Percentiles rank a stretch among this genome's conserved stretches.
Conservation (phyloP, 768 basidiomycete genomes). For the Tylopilus cervinicoccineus region DNA sequence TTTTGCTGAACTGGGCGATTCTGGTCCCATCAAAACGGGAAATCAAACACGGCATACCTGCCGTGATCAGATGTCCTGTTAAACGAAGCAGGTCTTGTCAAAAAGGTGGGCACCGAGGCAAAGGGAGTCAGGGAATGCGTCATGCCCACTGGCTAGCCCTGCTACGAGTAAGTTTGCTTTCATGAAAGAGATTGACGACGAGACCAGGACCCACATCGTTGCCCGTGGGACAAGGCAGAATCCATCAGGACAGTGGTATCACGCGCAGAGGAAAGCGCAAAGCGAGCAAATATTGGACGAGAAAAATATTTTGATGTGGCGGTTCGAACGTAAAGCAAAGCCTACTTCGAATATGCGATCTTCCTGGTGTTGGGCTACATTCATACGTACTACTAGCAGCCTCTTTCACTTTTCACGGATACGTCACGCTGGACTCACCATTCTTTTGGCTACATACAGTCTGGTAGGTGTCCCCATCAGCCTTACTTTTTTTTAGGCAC, state of each 20-base stretch:
- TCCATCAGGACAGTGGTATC: not conserved
- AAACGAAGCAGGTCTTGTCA: conserved; percentile 1
- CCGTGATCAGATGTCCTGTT: not conserved
- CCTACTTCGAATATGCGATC: too few species aligned
- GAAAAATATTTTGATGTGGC: too few species aligned
- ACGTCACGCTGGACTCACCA: too few species aligned
- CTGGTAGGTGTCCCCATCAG: not conserved
- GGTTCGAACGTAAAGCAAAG: too few species aligned
- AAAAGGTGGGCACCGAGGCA: not conserved
- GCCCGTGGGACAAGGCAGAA: not conserved
- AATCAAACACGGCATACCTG: not conserved
- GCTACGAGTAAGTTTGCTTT: not conserved
- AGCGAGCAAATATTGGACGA: not conserved
- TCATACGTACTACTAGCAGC: too few species aligned
- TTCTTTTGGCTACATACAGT: too few species aligned
- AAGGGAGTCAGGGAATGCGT: too few species aligned
- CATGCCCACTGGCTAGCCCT: not conserved
- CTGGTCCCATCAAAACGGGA: not conserved
- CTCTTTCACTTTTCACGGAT: too few species aligned
- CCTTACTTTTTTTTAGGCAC: not conserved
- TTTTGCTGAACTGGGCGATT: not conserved
- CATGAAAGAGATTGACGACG: not conserved
- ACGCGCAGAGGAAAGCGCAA: not conserved
- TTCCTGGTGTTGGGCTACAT: too few species aligned
- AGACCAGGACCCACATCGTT: not conserved